A percentile compares a stretch with the other conserved stretches of the same genome.
Evolutionary conservation across 371 early-diverging fungal species (phyloP).

Genomic region (Rhizopus sp.): DNA sequence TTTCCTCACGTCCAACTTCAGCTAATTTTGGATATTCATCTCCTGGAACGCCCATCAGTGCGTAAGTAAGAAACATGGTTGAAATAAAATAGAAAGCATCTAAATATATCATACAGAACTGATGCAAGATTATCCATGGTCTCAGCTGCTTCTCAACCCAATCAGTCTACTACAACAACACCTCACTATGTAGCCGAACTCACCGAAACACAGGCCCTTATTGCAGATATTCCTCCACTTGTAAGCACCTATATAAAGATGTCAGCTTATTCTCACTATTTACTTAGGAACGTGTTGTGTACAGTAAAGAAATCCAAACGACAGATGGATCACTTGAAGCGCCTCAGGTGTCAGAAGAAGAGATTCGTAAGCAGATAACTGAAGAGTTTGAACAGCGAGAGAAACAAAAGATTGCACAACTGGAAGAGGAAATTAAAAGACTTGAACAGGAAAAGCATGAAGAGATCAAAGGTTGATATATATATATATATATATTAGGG

Average conservation of each 20-base stretch:
- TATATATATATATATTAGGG: background rate
- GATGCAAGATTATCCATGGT: conserved; percentile 30
- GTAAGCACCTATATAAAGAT: conserved; percentile 31
- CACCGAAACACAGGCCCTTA: conserved; percentile 62
- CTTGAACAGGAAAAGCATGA: conserved; percentile 55
- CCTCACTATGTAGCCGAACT: conserved; percentile 59
- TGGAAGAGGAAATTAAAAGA: conserved; percentile 63
- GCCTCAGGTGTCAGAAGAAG: conserved; percentile 61
- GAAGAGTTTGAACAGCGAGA: conserved; percentile 65
- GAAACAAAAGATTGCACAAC: conserved; percentile 54
- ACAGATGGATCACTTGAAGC: conserved; percentile 63
- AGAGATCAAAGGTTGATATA: conserved; percentile 33
- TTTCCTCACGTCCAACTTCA: conserved; percentile 46
- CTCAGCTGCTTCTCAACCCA: conserved; percentile 36
- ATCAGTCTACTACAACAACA: conserved; percentile 16
- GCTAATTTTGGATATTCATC: conserved; percentile 45
- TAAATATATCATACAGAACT: conserved; percentile 5
- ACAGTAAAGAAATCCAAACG: conserved; percentile 92
- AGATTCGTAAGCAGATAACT: conserved; percentile 59
- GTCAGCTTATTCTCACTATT: background rate
- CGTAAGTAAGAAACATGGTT: conserved; percentile 25
- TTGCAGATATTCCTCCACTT: conserved; percentile 85
- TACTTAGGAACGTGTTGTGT: conserved; percentile 79
- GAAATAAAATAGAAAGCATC: background rate
- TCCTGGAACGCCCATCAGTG: conserved; percentile 48